Evolutionary conservation across 371 early-diverging fungal genomes (phyloP), one percentile per base, ranked within the genome.

Genomic region (Mortierella polycephala): DNA sequence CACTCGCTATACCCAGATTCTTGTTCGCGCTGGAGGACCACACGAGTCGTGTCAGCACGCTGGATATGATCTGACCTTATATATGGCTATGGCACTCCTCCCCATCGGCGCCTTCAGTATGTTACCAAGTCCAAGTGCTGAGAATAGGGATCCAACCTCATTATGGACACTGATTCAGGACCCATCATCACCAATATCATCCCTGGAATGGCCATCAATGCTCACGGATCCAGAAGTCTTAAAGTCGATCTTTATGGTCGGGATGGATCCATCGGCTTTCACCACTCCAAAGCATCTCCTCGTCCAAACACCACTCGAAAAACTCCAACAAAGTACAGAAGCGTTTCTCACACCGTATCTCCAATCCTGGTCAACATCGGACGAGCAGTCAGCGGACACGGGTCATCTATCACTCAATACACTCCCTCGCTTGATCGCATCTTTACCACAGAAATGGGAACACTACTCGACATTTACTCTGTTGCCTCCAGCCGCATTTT

Each of bases 381-480:
- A 57, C 45, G 44, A 30, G 44, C 40, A 23, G n/a, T 23, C 44
- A 2, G 11, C 42, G n/a, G 37, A 53, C 0, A 23, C 46, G 0
- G 65, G 57, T 16, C 66, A 45, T 39, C 50, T 64, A 7, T 60
- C 60, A 6, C 21, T 55, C 13, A 54, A 61, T 0, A 11, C 46
- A 2, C 62, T 76, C 3, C 68, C 67, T 41, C 56, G 41, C 11
- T 57, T 69, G 67, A 61, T 80, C 40, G 60, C 67, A 20, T 61
- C 73, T 1, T 41, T 83, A 10, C 81, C 83, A 23, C 67, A 64
- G 40, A 83, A 83, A 57, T 83, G 83, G 83, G 83, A 83, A 18
- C 74, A 74, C 54, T 83, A 83, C 50, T 70, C 70, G 7, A 49
- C 71, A 12, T 83, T 81, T 56, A 76, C 77, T 1, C 67, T 83